Percentiles rank a stretch among this genome's conserved stretches.
These are phyloP conservation scores for Pseudocercospora musae DNA, from an alignment of 2,329 filamentous ascomycete genomes.

Conservation along the genomic window DNA sequence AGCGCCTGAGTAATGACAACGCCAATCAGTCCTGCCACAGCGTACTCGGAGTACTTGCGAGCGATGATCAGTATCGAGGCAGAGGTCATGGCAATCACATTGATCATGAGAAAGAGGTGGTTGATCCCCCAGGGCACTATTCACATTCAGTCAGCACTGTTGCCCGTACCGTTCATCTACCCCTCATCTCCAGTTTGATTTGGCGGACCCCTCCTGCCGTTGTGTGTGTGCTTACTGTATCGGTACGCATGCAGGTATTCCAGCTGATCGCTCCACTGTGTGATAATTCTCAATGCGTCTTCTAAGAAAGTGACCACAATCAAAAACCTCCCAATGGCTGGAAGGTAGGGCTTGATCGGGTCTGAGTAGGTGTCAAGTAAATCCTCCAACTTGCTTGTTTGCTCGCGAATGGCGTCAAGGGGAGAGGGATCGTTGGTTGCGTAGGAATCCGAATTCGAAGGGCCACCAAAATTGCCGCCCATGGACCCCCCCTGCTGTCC, in stretches of 20 bases:
- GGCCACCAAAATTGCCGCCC: slow-evolving; percentile 38
- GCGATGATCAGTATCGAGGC: slow-evolving; percentile 77
- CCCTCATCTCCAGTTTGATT: not conserved
- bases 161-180: not conserved
- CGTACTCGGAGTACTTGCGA: slow-evolving; percentile 89
- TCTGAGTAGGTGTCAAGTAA: slow-evolving; percentile 81
- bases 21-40: slow-evolving; percentile 81
- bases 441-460: slow-evolving; percentile 47
- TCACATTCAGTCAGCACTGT: not conserved
- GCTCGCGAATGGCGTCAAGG: slow-evolving; percentile 83
- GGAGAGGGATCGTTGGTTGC: slow-evolving; percentile 68
- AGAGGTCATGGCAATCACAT: slow-evolving; percentile 80
- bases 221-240: slow-evolving; percentile 64
- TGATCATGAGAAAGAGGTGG: slow-evolving; percentile 86
- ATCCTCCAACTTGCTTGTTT: slow-evolving; percentile 99
- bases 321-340: slow-evolving; percentile 91
- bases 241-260: slow-evolving; percentile 89
- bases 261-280: slow-evolving; percentile 95
- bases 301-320: slow-evolving; percentile 99
- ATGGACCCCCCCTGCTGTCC: slow-evolving; percentile 56
- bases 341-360: slow-evolving; percentile 94
- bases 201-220: not conserved
- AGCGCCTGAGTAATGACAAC: slow-evolving; percentile 92
- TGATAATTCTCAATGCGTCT: slow-evolving; percentile 91
- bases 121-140: slow-evolving; percentile 84